Conservation (phyloP, 129 eudicot species). For the Chrysanthemum lavandulifolium region DNA sequence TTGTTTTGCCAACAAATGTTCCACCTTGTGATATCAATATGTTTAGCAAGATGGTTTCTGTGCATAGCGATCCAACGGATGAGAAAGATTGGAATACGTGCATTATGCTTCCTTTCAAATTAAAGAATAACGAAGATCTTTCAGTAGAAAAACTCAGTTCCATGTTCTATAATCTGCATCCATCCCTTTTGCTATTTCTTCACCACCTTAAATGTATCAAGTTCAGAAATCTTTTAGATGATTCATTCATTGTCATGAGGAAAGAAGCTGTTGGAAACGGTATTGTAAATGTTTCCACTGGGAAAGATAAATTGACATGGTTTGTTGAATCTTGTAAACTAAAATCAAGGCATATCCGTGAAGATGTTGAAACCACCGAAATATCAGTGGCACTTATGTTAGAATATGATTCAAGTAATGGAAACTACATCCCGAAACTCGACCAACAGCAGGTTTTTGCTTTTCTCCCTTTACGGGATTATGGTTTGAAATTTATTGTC, state of each 20-base stretch:
- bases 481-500: constrained; percentile 74
- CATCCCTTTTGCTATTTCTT: constrained; percentile 72
- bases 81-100: constrained; percentile 59
- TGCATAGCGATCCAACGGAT: constrained; percentile 28
- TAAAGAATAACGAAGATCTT: constrained; percentile 39
- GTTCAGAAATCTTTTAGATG: constrained; percentile 47
- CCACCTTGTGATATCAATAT: constrained; percentile 58
- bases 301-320: constrained; percentile 66
- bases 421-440: constrained; percentile 45
- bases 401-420: constrained; percentile 38
- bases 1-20: constrained; percentile 70
- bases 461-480: constrained; percentile 73
- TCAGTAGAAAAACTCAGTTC: constrained; percentile 49
- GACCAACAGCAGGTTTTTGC: constrained; percentile 79
- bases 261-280: constrained; percentile 61
- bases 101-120: constrained; percentile 70
- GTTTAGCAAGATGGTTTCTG: constrained; percentile 42
- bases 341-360: constrained; percentile 44
- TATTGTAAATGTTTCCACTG: constrained; percentile 58
- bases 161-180: constrained; percentile 83
- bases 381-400: constrained; percentile 75
- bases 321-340: constrained; percentile 57
- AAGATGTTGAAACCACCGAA: constrained; percentile 62
- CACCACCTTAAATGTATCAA: constrained; percentile 76
- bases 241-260: constrained; percentile 57